Percentiles rank a stretch among this genome's conserved stretches.
Evolutionary conservation across 306 rosid species (phyloP).

Genomic region (Trifolium fragiferum): DNA sequence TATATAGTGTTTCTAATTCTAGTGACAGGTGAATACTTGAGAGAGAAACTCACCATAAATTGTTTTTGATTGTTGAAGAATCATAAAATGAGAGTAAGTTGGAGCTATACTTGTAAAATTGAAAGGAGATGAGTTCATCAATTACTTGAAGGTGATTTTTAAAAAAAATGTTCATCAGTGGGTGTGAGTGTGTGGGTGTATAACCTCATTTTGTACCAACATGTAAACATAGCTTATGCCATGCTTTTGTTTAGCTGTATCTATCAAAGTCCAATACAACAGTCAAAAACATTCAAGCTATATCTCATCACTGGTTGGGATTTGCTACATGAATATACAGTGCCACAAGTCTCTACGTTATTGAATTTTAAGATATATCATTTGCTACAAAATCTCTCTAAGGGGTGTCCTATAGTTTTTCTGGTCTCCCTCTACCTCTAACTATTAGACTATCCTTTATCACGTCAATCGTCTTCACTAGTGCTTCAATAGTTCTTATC

Average conservation of each 20-base stretch:
- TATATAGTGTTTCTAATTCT: constrained; percentile 29
- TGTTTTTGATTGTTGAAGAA: constrained; percentile 30
- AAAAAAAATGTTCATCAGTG: constrained; percentile 9
- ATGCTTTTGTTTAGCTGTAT: constrained; percentile 12
- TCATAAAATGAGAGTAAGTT: constrained; percentile 27
- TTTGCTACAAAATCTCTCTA: background rate
- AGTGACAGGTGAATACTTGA: background rate
- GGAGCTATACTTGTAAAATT: background rate
- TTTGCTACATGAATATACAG: background rate
- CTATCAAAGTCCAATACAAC: background rate
- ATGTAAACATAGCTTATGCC: background rate
- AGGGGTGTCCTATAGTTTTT: background rate
- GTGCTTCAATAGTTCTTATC: background rate
- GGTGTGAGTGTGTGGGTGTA: constrained; percentile 2
- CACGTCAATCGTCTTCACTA: background rate
- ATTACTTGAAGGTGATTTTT: constrained; percentile 7
- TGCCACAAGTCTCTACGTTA: background rate
- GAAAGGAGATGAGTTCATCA: constrained; percentile 10
- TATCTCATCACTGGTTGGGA: background rate
- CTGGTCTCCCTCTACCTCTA: background rate
- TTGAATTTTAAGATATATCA: background rate
- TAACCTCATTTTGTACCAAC: constrained; percentile 25
- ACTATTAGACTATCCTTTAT: background rate
- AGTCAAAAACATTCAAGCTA: background rate
- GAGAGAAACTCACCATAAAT: constrained; percentile 28